phyloP scores from a whole-genome alignment of 2,329 filamentous ascomycete genomes.

The Cytospora leucostoma region DNA sequence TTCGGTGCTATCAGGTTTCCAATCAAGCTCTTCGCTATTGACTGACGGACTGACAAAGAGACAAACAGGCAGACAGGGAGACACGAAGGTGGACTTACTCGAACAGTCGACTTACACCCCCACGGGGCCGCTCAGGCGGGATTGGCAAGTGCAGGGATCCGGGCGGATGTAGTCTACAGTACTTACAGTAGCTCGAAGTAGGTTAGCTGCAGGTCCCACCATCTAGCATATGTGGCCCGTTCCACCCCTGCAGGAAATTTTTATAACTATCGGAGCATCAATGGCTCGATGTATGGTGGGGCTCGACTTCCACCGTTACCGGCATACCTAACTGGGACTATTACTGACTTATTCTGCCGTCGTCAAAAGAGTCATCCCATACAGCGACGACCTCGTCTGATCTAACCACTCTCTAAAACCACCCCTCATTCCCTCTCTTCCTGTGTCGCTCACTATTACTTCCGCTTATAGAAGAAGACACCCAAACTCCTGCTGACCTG shows the following conservation, averaged over 20 bases:
- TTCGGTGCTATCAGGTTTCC: not conserved
- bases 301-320: not conserved
- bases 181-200: no score
- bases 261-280: not conserved
- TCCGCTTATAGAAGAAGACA: not conserved
- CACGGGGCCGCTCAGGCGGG: not conserved
- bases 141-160: not conserved
- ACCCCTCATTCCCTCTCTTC: not conserved
- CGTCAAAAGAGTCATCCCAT: slow-evolving; percentile 6
- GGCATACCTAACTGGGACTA: not conserved
- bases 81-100: no score
- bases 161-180: not conserved
- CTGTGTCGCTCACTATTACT: not conserved
- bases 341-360: not conserved
- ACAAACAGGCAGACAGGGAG: no score
- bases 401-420: not conserved
- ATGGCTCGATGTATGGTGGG: not conserved
- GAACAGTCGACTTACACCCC: not conserved
- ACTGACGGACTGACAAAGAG: no score
- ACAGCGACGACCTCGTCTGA: not conserved
- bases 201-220: slow-evolving; percentile 1
- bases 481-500: slow-evolving; percentile 3
- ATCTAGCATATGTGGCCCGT: not conserved
- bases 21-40: no score
- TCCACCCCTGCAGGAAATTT: not conserved